phyloP scores from a whole-genome alignment of 148 eudicot species.

The Oxyria digyna region DNA sequence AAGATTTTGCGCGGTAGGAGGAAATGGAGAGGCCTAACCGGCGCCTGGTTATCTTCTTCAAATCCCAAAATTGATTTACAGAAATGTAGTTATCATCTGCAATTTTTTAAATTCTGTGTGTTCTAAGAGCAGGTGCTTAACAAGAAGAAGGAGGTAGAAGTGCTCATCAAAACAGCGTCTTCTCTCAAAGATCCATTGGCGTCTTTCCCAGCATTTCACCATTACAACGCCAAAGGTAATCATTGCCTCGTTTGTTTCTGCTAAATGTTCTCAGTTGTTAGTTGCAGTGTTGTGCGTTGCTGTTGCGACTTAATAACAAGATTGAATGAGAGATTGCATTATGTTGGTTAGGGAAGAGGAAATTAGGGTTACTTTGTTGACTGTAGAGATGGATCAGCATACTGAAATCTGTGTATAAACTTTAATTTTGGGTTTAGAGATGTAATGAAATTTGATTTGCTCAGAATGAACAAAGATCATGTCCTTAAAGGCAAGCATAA shows the following conservation, averaged over 20 bases:
- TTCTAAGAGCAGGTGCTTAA: constrained; percentile 32
- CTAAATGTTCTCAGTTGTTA: background rate
- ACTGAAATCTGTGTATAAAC: too few relatives aligned
- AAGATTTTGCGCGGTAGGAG: background rate
- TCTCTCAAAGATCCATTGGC: constrained; percentile 41
- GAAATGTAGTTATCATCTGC: background rate
- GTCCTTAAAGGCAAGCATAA: background rate
- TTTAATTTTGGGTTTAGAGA: background rate
- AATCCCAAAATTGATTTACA: background rate
- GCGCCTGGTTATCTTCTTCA: background rate
- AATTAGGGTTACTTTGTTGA: background rate
- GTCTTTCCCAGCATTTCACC: constrained; percentile 37
- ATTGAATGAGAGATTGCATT: background rate
- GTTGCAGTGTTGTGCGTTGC: background rate
- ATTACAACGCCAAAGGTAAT: constrained; percentile 38
- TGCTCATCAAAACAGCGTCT: constrained; percentile 43
- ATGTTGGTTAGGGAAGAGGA: background rate
- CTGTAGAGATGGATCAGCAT: background rate
- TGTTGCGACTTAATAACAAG: background rate
- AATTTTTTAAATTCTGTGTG: background rate
- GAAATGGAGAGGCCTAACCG: constrained; percentile 4
- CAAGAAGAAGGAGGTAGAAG: constrained; percentile 45
- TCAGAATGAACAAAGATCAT: background rate
- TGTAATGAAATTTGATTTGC: background rate
- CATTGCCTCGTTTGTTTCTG: background rate